phyloP scores from a whole-genome alignment of 2,329 filamentous ascomycete species.

The Claviceps sp. region DNA sequence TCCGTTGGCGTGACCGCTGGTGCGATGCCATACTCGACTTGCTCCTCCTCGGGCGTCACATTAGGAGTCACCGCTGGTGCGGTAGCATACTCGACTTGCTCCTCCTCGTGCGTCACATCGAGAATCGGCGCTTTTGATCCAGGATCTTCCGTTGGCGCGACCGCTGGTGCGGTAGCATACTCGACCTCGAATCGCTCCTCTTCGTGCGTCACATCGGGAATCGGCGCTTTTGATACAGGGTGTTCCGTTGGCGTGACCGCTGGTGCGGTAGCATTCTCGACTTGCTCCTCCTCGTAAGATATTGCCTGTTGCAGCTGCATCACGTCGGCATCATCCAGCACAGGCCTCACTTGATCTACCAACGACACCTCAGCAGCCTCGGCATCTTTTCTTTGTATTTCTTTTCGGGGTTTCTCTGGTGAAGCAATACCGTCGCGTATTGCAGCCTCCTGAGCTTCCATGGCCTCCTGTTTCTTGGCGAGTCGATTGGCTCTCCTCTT shows the following conservation, averaged over 20 bases:
- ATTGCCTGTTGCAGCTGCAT: constrained; percentile 3
- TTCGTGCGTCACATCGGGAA: too few relatives aligned
- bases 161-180: not conserved
- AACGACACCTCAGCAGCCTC: constrained; percentile 7
- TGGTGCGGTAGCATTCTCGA: too few relatives aligned
- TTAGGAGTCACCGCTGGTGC: too few relatives aligned
- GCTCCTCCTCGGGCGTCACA: too few relatives aligned
- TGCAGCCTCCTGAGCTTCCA: constrained; percentile 10
- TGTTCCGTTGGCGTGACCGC: too few relatives aligned
- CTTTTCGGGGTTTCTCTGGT: constrained; percentile 16
- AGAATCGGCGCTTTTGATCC: too few relatives aligned
- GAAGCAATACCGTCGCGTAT: not conserved
- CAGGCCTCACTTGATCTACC: constrained; percentile 5
- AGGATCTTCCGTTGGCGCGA: too few relatives aligned
- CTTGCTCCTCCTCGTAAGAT: not conserved
- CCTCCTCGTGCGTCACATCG: too few relatives aligned
- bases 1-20: constrained; percentile 2
- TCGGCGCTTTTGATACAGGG: too few relatives aligned
- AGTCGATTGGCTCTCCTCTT: constrained; percentile 13
- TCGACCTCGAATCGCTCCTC: too few relatives aligned
- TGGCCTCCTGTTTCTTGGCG: constrained; percentile 16
- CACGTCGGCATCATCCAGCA: constrained; percentile 1
- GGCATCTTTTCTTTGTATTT: constrained; percentile 8
- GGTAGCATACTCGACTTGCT: too few relatives aligned
- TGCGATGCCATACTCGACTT: too few relatives aligned